Base-by-base conservation (phyloP, 23 red algal genomes). In the Porphyridium purpureum region DNA sequence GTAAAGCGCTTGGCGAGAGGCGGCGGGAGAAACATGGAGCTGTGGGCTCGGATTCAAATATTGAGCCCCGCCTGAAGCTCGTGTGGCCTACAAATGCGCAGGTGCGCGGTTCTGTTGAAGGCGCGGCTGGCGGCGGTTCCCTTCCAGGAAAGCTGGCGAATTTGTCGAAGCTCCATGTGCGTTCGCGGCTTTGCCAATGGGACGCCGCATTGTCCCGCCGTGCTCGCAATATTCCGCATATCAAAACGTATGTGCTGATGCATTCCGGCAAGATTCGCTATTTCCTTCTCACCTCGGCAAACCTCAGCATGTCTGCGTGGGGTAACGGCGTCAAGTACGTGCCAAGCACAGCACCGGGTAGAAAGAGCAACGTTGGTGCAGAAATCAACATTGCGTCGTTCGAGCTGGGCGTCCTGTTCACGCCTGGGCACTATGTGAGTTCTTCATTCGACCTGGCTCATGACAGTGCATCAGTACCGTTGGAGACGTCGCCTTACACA, bases 291-390 rank as follows among this genome's bases (percentile, higher is more conserved):
- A 76, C 73, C 20, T 81, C 64, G 21, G 76, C 76, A 30, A 93
- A 93, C 50, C 55, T 93, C 7, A 74, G 64, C 31, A 52, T 35
- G 15, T 64, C 84, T 15, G 84, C 84, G 34, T 93, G 84, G 84
- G 84, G 84, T 1, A 48, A 63, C 29, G 31, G 53, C 21, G 20
- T 27, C 23, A 57, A 57, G 24, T 46, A 41, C 20, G 40, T 44
- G 27, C 23, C 50, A 47, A 47, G n/a, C n/a, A n/a, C n/a, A n/a
- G n/a, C n/a, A n/a, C n/a, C n/a, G n/a, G n/a, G n/a, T n/a, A n/a
- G 47, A 36, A 53, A n/a, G 36, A 57, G 49, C 5, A 21, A 51
- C 1, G 21, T 2, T 7, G 29, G 21, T 36, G 57, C 40, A 49
- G 32, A 54, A 27, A 26, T 74, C 2, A 64, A 72, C 23, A 51